Percentiles rank a stretch among this genome's conserved stretches.
Evolutionary conservation across 495 filamentous ascomycete genomes (phyloP).

Genomic region (Neurospora sp.): DNA sequence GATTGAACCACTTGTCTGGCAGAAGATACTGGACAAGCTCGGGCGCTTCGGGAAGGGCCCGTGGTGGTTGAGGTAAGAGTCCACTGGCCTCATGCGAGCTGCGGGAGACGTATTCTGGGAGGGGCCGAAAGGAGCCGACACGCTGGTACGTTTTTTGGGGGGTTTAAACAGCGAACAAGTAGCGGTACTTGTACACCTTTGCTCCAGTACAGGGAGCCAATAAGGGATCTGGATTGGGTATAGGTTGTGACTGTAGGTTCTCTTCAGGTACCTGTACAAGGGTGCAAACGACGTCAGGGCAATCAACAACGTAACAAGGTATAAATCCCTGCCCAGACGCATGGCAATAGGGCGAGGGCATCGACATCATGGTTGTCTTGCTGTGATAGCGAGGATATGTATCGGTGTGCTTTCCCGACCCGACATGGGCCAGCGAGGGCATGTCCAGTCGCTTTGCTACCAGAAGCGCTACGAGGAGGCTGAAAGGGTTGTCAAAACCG

Average conservation of each 20-base stretch:
- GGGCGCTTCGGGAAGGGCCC: constrained; percentile 13
- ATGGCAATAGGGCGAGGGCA: not conserved
- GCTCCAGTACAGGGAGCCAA: not conserved
- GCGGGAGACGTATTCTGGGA: not conserved
- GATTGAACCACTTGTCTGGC: not conserved
- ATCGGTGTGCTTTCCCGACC: not conserved
- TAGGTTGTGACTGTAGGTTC: not conserved
- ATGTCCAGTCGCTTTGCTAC: not conserved
- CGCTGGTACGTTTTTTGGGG: not conserved
- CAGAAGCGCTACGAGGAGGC: not conserved
- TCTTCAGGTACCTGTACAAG: not conserved
- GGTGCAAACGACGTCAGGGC: not conserved
- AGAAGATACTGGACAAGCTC: constrained; percentile 4
- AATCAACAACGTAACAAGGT: not conserved
- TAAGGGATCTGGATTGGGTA: not conserved
- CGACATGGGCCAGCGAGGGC: not conserved
- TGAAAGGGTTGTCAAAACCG: not conserved
- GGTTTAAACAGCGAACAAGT: not conserved
- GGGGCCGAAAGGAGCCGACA: constrained; percentile 7
- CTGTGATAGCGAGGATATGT: not conserved
- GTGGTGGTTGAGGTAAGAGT: constrained; percentile 3
- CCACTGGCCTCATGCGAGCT: constrained; percentile 6
- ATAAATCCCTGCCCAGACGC: not conserved
- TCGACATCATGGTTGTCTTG: not conserved
- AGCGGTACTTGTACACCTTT: not conserved